Conservation (phyloP, 495 filamentous ascomycete species). For the Xylaria flabelliformis region DNA sequence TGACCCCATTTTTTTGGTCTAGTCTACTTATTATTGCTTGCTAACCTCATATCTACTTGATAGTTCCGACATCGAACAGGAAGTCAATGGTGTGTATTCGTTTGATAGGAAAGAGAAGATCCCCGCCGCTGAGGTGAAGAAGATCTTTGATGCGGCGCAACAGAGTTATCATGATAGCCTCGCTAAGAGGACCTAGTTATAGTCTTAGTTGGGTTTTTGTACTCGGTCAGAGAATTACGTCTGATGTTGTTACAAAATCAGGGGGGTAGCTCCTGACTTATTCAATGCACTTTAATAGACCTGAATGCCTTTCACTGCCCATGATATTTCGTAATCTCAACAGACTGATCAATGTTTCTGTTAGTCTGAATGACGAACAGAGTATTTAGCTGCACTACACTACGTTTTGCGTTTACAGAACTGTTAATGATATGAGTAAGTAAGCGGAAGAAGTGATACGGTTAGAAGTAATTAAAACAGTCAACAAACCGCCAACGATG, state of each 20-base stretch:
- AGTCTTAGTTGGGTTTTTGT: neutral
- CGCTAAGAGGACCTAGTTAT: constrained; percentile 22
- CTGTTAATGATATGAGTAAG: no score
- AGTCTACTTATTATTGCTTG: no score
- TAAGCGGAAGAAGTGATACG: no score
- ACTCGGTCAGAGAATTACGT: neutral
- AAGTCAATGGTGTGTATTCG: constrained; percentile 68
- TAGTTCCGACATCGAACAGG: constrained; percentile 66
- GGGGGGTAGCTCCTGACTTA: neutral
- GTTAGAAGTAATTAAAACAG: no score
- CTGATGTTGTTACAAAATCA: neutral
- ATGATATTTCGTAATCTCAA: neutral
- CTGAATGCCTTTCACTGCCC: neutral
- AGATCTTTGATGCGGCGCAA: constrained; percentile 40
- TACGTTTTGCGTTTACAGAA: no score
- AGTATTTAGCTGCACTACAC: neutral
- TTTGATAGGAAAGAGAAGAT: constrained; percentile 62
- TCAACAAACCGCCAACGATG: no score
- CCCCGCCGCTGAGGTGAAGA: constrained; percentile 39
- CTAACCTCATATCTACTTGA: constrained; percentile 5
- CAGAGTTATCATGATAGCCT: constrained; percentile 38
- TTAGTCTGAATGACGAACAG: neutral
- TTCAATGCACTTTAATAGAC: neutral
- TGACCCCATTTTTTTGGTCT: neutral
- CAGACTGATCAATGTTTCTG: neutral